Evolutionary conservation across 768 basidiomycete genomes (phyloP).

Genomic region (Harrya chromipes): DNA sequence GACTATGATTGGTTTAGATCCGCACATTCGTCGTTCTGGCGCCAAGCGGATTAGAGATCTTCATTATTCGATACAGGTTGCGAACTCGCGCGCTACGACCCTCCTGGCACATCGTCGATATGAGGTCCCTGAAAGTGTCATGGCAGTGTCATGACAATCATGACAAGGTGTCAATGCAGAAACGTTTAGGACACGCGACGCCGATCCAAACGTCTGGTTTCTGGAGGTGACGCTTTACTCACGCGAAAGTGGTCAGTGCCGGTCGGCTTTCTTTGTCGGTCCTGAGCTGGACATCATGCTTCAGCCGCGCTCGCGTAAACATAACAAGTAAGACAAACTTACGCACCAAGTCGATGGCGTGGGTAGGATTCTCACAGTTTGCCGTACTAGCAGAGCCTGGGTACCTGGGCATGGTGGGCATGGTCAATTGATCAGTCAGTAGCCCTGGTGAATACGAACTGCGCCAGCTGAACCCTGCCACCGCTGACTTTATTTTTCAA

Average conservation of each 20-base stretch:
- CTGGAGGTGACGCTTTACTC: no score
- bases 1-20: constrained; percentile 12
- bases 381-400: not conserved
- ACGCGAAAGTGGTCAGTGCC: no score
- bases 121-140: not conserved
- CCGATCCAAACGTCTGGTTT: no score
- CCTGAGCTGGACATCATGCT: no score
- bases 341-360: constrained; percentile 8
- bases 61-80: not conserved
- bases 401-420: not conserved
- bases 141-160: not conserved
- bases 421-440: not conserved
- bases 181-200: no score
- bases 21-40: constrained; percentile 22
- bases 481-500: no score
- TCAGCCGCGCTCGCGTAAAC: not conserved
- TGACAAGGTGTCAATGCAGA: constrained; percentile 5
- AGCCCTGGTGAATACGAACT: no score
- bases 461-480: no score
- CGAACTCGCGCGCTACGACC: not conserved
- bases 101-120: not conserved
- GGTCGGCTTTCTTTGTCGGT: no score
- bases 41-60: constrained; percentile 1
- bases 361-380: constrained; percentile 14
- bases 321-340: not conserved